These are phyloP conservation scores for Bathelium albidoporum DNA, from an alignment of 495 filamentous ascomycete species.

Conservation along the genomic window DNA sequence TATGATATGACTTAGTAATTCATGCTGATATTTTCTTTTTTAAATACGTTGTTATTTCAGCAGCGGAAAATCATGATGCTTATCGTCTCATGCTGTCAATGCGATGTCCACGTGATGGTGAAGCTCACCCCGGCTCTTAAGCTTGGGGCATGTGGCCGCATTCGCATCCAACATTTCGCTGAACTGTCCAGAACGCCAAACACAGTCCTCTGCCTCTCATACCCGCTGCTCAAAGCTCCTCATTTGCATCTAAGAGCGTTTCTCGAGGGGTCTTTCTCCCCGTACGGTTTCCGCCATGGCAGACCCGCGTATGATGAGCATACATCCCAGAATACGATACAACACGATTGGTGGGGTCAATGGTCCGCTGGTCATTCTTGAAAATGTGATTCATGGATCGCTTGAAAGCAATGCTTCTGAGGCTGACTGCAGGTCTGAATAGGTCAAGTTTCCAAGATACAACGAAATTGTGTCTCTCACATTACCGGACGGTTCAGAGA, in stretches of 20 bases:
- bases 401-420: neutral
- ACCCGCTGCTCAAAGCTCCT: conserved; percentile 3
- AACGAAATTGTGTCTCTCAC: conserved; percentile 98
- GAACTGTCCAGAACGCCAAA: neutral
- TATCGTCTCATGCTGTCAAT: neutral
- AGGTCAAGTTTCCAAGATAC: conserved; percentile 95
- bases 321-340: conserved; percentile 83
- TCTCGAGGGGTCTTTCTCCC: conserved; percentile 41
- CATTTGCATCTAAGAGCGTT: conserved; percentile 20
- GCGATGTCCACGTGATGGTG: neutral
- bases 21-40: no score
- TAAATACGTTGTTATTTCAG: no score
- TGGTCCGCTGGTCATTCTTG: conserved; percentile 91
- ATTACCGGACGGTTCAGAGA: conserved; percentile 85
- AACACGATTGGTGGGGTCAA: conserved; percentile 98
- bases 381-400: conserved; percentile 60
- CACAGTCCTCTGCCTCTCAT: neutral
- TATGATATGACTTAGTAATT: no score
- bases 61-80: neutral
- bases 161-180: conserved; percentile 2
- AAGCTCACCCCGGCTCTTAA: neutral
- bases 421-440: neutral
- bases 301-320: conserved; percentile 71
- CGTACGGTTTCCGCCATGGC: conserved; percentile 30
- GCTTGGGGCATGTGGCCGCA: conserved; percentile 2